Base-by-base conservation (phyloP, 1,139 yeast species). In the Geotrichum restrictum region DNA sequence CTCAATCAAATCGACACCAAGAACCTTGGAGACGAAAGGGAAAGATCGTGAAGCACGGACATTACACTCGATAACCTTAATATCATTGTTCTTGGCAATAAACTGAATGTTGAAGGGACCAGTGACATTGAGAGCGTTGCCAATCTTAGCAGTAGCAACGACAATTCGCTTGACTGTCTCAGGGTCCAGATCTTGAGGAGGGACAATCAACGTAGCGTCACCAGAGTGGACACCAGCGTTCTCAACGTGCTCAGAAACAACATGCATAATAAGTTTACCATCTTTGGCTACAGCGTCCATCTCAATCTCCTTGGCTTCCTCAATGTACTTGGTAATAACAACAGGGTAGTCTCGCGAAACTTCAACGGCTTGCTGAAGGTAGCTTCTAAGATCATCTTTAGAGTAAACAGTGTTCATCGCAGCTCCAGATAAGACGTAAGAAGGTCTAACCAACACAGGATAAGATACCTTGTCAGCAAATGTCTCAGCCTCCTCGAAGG, bases 51-150 rank as follows among this genome's bases (percentile, higher is more conserved):
- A 91, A 46, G 98, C 98, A 75, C 98, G 86, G 65, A 93, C 87
- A 73, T 93, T 93, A 80, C 98, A 93, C 76, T 93, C 98, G 68
- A 93, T 93, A 58, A 93, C 98, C 79, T 93, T 93, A 66, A 88
- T 77, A 50, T 78, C 80, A 31, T 54, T 54, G 44, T 54, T 50
- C 51, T 54, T 54, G 45, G 95, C 94, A 71, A 91, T 93, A 70
- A 93, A 83, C 76, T 93, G 98, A 95, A 93, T 93, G 75, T 93
- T 93, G 80, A 87, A 93, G 19, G 98, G 98, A 64, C 98, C 98
- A 45, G 97, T 88, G 63, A 93, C 91, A 57, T 88, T 86, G 91
- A 94, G 89, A 13, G 98, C 98, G 68, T 84, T 81, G 71, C 96
- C 98, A 64, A 93, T 88, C 77, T 91, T 93, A 55, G 95, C 96